These are phyloP conservation scores for Coffea humblotiana DNA, from an alignment of 305 asterid genomes.

Conservation along the genomic window DNA sequence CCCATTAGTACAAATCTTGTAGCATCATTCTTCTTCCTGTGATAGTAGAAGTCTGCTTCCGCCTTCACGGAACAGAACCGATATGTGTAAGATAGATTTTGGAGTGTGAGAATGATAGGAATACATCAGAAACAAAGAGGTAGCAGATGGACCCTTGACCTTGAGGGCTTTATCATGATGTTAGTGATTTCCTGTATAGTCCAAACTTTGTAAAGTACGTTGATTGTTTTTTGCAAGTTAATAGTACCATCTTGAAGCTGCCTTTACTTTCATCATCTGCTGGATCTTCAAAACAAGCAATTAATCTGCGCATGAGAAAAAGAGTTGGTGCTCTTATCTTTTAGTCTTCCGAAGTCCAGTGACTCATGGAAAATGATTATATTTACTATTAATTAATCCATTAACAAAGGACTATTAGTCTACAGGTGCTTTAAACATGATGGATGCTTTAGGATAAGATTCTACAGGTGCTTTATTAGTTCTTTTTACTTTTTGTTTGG, in stretches of 20 bases:
- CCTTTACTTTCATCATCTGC: not conserved
- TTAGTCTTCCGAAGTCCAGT: too few species aligned
- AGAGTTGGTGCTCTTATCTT: too few species aligned
- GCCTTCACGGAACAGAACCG: not conserved
- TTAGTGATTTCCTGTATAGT: not conserved
- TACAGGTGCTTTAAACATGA: too few species aligned
- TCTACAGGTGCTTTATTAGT: too few species aligned
- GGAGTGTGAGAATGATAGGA: not conserved
- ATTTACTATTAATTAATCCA: too few species aligned
- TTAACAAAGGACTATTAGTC: too few species aligned
- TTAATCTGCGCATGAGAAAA: not conserved
- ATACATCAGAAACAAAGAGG: not conserved
- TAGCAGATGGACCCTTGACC: too few species aligned
- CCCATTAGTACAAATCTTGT: not conserved
- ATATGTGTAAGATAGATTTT: not conserved
- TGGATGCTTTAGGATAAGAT: too few species aligned
- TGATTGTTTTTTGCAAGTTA: not conserved
- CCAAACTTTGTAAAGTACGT: not conserved
- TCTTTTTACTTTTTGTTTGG: too few species aligned
- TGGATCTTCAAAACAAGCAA: not conserved
- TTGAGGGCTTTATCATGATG: not conserved
- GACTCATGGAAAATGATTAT: too few species aligned
- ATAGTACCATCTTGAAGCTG: not conserved
- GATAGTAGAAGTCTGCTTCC: constrained; percentile 1
- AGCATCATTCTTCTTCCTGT: not conserved